Base-by-base conservation (phyloP, 257 asterid genomes). In the Penstemon davidsonii region DNA sequence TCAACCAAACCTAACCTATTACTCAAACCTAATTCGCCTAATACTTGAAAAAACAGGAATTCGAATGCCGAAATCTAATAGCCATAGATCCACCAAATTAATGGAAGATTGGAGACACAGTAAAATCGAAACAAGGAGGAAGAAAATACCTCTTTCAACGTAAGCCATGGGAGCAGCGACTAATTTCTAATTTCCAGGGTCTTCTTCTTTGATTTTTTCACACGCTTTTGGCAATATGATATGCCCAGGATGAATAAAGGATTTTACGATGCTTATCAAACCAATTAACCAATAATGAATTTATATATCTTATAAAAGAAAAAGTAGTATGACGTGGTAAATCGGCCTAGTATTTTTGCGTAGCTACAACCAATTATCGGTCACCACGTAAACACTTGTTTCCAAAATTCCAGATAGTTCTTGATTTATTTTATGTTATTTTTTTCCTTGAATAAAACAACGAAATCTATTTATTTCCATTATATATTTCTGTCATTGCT, bases 61-160 rank as follows among this genome's bases (percentile, higher is more conserved):
- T 7, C 1, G 38, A 43, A 7, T 37, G 36, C 66, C 12, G n/a
- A 68, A 47, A 50, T 12, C 4, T 8, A 18, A 60, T 25, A 25
- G 33, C 33, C 33, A 11, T 5, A 3, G 58, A 63, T 51, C 42
- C 49, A 62, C 45, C 42, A 62, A 62, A 62, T 57, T 19, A 4
- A 6, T 53, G 40, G 44, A 60, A 10, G 13, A 46, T 62, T 55
- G 8, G 7, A 49, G 1, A 33, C 6, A 18, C 4, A 73, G 55
- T 19, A 37, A 10, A 45, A 43, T 47, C 12, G 44, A 49, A 6
- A 55, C 25, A 19, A 52, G 13, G 19, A 4, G 56, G 56, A 8
- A 15, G 19, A 12, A 42, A 5, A 46, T 69, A 85, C 92, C 95
- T 85, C 95, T 77, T 74, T 88, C 95, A 13, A 88, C 90, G 86